Percentiles rank a stretch among this genome's conserved stretches.
Conservation (phyloP, 352 stramenopile genomes). For the Phytophthora sojae region DNA sequence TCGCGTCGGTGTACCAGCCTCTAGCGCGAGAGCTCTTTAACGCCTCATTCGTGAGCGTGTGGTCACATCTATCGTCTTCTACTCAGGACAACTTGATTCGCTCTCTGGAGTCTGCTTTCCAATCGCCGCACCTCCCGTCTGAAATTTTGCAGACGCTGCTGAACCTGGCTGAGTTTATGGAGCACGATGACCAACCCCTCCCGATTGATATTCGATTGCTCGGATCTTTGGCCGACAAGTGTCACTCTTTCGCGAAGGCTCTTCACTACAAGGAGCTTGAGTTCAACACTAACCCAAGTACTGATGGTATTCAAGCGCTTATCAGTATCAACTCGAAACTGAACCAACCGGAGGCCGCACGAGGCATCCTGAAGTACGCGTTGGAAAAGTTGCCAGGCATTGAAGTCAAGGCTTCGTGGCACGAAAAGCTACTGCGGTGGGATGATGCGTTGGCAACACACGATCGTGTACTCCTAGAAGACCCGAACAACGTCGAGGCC, state of each 20-base stretch:
- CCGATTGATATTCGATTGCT: slow-evolving; percentile 98
- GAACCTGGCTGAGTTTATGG: slow-evolving; percentile 99
- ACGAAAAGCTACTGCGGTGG: slow-evolving; percentile 99
- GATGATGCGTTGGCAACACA: slow-evolving; percentile 96
- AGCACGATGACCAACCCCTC: slow-evolving; percentile 97
- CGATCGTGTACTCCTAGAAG: slow-evolving; percentile 77
- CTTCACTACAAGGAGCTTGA: slow-evolving; percentile 99
- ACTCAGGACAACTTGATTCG: slow-evolving; percentile 94
- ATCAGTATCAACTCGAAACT: slow-evolving; percentile 99
- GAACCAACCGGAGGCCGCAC: slow-evolving; percentile 96
- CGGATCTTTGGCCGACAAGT: slow-evolving; percentile 97
- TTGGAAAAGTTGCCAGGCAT: slow-evolving; percentile 77
- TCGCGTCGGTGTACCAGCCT: slow-evolving; percentile 98
- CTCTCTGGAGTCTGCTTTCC: slow-evolving; percentile 96
- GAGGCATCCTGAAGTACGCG: slow-evolving; percentile 97
- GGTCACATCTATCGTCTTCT: slow-evolving; percentile 94
- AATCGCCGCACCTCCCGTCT: slow-evolving; percentile 92
- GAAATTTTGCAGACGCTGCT: slow-evolving; percentile 99
- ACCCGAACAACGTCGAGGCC: slow-evolving; percentile 93
- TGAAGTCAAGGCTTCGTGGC: slow-evolving; percentile 96
- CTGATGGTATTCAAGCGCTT: slow-evolving; percentile 96
- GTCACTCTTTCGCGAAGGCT: slow-evolving; percentile 98
- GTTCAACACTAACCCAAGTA: slow-evolving; percentile 92
- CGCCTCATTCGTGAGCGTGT: slow-evolving; percentile 99
- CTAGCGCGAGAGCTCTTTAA: slow-evolving; percentile 99